A percentile compares a stretch with the other conserved stretches of the same genome.
Evolutionary conservation across 768 basidiomycete genomes (phyloP).

Genomic region (Pisolithus tinctorius): DNA sequence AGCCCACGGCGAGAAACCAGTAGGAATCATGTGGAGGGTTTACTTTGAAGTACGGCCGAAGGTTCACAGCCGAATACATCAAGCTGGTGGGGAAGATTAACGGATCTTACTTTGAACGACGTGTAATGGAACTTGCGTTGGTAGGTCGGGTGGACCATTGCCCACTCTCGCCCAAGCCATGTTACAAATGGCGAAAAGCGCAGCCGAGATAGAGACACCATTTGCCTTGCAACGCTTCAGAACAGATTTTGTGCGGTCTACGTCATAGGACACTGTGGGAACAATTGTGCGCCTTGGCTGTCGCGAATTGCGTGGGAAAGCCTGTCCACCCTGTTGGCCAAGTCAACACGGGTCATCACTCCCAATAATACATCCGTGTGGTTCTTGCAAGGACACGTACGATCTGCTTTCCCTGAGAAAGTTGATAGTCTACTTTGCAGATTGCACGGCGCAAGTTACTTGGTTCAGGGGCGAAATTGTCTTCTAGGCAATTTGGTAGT

Average conservation of each 20-base stretch:
- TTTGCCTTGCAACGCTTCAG: slow-evolving; percentile 64
- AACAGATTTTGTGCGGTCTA: slow-evolving; percentile 51
- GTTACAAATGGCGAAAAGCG: slow-evolving; percentile 70
- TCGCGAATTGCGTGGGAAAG: slow-evolving; percentile 49
- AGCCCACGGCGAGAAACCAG: slow-evolving; percentile 78
- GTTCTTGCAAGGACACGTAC: slow-evolving; percentile 1
- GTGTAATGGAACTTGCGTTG: slow-evolving; percentile 36
- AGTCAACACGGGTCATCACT: background rate
- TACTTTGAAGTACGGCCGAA: slow-evolving; percentile 52
- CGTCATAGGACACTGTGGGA: slow-evolving; percentile 56
- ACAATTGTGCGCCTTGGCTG: slow-evolving; percentile 55
- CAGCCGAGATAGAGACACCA: slow-evolving; percentile 69
- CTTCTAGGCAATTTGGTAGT: slow-evolving; percentile 46
- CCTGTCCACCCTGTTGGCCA: slow-evolving; percentile 57
- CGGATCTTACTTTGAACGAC: background rate
- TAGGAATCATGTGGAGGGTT: slow-evolving; percentile 52
- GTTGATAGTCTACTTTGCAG: slow-evolving; percentile 49
- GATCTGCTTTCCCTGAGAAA: slow-evolving; percentile 40
- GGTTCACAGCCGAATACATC: slow-evolving; percentile 84
- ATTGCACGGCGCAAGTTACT: slow-evolving; percentile 39
- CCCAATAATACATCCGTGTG: background rate
- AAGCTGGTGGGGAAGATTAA: slow-evolving; percentile 34
- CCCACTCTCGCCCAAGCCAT: slow-evolving; percentile 61
- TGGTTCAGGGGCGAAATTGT: slow-evolving; percentile 32
- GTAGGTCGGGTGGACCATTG: slow-evolving; percentile 38